Base-by-base conservation (phyloP, 2,329 filamentous ascomycete species). In the Teratosphaeria zuluensis region DNA sequence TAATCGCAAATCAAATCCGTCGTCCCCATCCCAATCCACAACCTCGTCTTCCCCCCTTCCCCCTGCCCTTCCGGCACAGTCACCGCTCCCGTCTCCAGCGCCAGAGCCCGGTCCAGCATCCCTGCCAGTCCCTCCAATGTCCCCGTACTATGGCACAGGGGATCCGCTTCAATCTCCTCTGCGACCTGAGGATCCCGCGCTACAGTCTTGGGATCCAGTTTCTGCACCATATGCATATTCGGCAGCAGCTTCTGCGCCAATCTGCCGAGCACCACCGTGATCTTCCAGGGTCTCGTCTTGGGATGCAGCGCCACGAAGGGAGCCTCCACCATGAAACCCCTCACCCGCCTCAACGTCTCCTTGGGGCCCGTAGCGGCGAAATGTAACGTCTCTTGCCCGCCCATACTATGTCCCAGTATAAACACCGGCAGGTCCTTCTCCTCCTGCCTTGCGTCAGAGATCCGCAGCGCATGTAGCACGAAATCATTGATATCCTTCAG, bases 391-490 rank as follows among this genome's bases (percentile, higher is more conserved):
- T 95, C 82, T 28, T 85, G 89, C 60, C 92, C 92, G 64, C 92
- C 92, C 90, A 96, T 96, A 24, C 87, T 91, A 74, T 96, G 90
- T 56, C 92, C 92, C 78, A 94, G 84, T 21, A 96, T 80, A 74
- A 96, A 96, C 16, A 95, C 70, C 0, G 90, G 90, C 2, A 74
- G 61, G 9, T 60, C 51, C 8, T 30, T 9, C 19, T 65, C 66
- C 7, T 58, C 56, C 14, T 30, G 35, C 4, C 86, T 75, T 62
- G 87, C 81, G 28, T 53, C 52, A 19, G 28, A 31, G 21, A 32
- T 30, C 12, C 33, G 14, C 21, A 59, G 54, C 28, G 51, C 54
- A 2, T 58, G 56, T 60, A 78, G 78, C 64, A 94, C 78, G 71
- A 96, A 90, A 51, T 85, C 85, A 11, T 85, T 88, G 57, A 96